Evolutionary conservation across 176 grass and related monocot genomes (phyloP), one percentile per base, ranked within the genome.

Genomic region (Oryza meridionalis): DNA sequence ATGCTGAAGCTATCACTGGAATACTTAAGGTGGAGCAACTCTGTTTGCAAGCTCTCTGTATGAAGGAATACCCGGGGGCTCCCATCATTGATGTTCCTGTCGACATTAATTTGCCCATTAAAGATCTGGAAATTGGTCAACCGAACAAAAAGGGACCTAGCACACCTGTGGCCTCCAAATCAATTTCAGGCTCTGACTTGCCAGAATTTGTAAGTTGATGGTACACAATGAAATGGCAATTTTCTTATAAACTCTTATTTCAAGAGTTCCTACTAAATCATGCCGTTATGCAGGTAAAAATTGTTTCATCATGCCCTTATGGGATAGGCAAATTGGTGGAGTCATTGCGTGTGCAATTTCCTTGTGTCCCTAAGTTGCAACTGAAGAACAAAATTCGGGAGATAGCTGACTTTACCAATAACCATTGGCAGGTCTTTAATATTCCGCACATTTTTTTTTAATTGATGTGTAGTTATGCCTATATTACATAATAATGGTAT

Each of bases 21-120:
- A 53, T 53, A 24, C 19, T 76, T 49, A 84, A 68, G 43, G 47
- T 76, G 19, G 76, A 86, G 76, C 59, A 73, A 40, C 21, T 80
- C 6, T 86, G 76, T 73, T 73, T 86, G 76, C 76, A 86, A 80
- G 76, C 84, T 26, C 84, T 79, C 26, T 72, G 25, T 65, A 86
- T 86, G 84, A 59, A 44, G 69, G 70, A 64, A 64, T 86, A 70
- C 68, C 84, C 55, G 65, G 59, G 58, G 12, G 31, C 27, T 2
- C 58, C 68, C 44, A 80, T 50, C 14, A 53, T 86, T 65, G 76
- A 80, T 67, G 27, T 72, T 14, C 77, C 84, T 65, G 14, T 4
- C 6, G 27, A 40, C 50, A 27, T 49, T 51, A 49, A 46, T 27
- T 9, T 65, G 29, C 22, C 76, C 15, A 73, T 59, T 6, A 38